These are phyloP conservation scores for Hypoxylon subgilvum DNA, from an alignment of 495 filamentous ascomycete genomes.

Conservation along the genomic window DNA sequence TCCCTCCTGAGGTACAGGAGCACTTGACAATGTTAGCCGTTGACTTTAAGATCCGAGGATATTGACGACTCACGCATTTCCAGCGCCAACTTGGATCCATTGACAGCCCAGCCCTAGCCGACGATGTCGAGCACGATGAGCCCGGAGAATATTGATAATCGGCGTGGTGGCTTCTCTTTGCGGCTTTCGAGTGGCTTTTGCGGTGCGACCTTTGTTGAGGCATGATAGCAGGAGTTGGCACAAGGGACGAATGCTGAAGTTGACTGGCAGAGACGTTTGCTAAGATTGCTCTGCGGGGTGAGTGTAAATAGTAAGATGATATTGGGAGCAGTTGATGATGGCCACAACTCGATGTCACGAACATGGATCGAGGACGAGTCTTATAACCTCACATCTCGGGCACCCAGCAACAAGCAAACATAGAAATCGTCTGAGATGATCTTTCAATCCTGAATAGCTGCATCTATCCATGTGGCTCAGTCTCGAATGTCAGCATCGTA, in stretches of 20 bases:
- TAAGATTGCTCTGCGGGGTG: too few relatives aligned
- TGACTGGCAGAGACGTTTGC: too few relatives aligned
- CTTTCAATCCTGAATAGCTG: background rate
- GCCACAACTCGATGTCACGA: too few relatives aligned
- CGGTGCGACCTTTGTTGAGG: too few relatives aligned
- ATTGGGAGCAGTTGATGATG: too few relatives aligned
- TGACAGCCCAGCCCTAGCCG: background rate
- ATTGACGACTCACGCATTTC: constrained; percentile 25
- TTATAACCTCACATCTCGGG: background rate
- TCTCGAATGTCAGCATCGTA: constrained; percentile 25
- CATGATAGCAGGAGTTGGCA: too few relatives aligned
- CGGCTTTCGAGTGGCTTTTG: too few relatives aligned
- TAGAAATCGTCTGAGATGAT: background rate
- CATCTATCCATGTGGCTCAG: constrained; percentile 20
- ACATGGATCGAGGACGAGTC: background rate
- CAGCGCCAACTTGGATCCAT: background rate
- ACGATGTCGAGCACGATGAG: too few relatives aligned
- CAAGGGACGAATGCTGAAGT: too few relatives aligned
- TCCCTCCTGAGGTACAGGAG: background rate
- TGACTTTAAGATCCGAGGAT: background rate
- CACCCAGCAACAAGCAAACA: constrained; percentile 6
- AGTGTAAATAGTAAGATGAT: too few relatives aligned
- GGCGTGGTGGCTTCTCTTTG: too few relatives aligned
- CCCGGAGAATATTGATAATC: too few relatives aligned
- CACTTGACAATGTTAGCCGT: constrained; percentile 24